phyloP scores from a whole-genome alignment of 441 rosid genomes.

The Euphorbia corollata region DNA sequence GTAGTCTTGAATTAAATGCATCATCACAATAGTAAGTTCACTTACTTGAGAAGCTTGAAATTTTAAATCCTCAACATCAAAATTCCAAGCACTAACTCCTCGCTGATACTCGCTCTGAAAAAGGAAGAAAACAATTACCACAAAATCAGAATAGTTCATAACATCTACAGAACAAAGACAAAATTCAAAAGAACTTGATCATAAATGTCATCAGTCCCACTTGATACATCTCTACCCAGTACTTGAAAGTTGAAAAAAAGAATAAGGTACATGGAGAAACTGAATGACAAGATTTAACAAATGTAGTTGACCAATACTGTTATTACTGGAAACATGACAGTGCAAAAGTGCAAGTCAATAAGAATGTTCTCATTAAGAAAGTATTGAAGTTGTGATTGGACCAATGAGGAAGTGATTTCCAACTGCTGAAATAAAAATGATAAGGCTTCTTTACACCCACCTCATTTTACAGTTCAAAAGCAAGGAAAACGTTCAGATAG shows the following conservation, averaged over 20 bases:
- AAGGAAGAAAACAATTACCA: constrained; percentile 18
- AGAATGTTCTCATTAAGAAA: constrained; percentile 3
- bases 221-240: constrained; percentile 4
- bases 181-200: not conserved
- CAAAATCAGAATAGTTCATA: not conserved
- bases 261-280: not conserved
- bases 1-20: constrained; percentile 2
- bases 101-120: constrained; percentile 90
- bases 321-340: not conserved
- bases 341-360: not conserved
- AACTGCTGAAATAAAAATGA: not conserved
- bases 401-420: not conserved
- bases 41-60: constrained; percentile 88
- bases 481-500: no score
- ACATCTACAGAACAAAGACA: not conserved
- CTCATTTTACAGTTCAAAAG: not conserved
- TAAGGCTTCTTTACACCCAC: not conserved
- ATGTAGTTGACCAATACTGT: not conserved
- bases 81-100: constrained; percentile 99
- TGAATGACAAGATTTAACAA: not conserved
- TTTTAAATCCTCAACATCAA: constrained; percentile 86
- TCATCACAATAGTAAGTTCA: constrained; percentile 12
- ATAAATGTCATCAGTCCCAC: not conserved
- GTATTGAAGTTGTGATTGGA: not conserved
- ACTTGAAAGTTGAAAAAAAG: not conserved